These are phyloP conservation scores for Salix dunnii DNA, from an alignment of 345 rosid genomes.

Conservation along the genomic window DNA sequence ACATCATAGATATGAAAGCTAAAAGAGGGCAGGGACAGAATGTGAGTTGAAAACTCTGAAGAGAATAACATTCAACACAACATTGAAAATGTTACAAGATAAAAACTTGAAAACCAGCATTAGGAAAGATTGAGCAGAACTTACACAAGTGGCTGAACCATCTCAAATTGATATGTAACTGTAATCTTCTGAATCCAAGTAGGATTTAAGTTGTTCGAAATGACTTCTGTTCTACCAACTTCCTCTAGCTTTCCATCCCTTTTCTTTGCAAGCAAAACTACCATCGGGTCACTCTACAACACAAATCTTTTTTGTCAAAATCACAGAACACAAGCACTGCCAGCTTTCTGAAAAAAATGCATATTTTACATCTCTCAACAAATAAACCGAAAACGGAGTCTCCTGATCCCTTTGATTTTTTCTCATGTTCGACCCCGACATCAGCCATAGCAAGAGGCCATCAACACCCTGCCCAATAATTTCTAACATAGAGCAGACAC, in stretches of 20 bases:
- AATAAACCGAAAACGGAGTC: not conserved
- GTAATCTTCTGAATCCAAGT: slow-evolving; percentile 69
- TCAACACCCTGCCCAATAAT: no score
- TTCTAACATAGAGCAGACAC: no score
- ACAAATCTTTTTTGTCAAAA: slow-evolving; percentile 6
- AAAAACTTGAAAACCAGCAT: not conserved
- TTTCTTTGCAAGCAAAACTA: slow-evolving; percentile 55
- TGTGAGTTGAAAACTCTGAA: slow-evolving; percentile 5
- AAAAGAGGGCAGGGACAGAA: slow-evolving; percentile 15
- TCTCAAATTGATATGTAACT: slow-evolving; percentile 73
- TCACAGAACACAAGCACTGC: not conserved
- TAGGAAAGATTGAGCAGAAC: slow-evolving; percentile 12
- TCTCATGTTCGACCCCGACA: not conserved
- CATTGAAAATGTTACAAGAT: not conserved
- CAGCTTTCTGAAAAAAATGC: not conserved
- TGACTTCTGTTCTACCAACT: slow-evolving; percentile 85
- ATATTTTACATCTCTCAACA: not conserved
- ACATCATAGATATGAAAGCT: slow-evolving; percentile 73
- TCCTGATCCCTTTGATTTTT: not conserved
- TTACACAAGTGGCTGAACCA: slow-evolving; percentile 69
- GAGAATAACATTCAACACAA: not conserved
- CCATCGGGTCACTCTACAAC: slow-evolving; percentile 84
- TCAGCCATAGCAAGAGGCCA: not conserved
- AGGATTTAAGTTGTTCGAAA: slow-evolving; percentile 65
- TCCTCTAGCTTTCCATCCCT: slow-evolving; percentile 65